These are phyloP conservation scores for Ascochyta koolunga DNA, from an alignment of 2,329 filamentous ascomycete species.

Conservation along the genomic window DNA sequence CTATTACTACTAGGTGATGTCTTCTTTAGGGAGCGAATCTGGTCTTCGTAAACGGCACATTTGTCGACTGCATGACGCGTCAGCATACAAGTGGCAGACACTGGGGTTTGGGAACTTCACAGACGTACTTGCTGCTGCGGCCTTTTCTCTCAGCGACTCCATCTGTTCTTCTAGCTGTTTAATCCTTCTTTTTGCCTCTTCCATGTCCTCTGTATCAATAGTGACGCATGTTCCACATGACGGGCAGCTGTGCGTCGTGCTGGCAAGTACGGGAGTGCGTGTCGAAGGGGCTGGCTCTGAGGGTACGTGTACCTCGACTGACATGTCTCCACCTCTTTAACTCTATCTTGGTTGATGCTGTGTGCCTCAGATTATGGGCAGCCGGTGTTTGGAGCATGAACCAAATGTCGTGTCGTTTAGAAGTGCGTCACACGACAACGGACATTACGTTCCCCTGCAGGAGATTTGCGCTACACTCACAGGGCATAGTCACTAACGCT, in stretches of 20 bases:
- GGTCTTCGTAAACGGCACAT: constrained; percentile 80
- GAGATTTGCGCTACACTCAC: no score
- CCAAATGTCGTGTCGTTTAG: constrained; percentile 9
- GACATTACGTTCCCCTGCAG: constrained; percentile 2
- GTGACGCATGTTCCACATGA: constrained; percentile 36
- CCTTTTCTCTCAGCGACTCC: constrained; percentile 72
- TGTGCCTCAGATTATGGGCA: neutral
- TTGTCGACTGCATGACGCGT: constrained; percentile 54
- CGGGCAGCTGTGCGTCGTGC: constrained; percentile 36
- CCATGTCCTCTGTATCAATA: constrained; percentile 18
- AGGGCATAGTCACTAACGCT: no score
- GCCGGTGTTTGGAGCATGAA: neutral
- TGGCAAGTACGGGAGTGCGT: neutral
- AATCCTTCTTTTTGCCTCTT: constrained; percentile 35
- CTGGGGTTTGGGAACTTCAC: neutral
- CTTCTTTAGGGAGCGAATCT: constrained; percentile 63
- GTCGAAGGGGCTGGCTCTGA: constrained; percentile 4
- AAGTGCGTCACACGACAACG: neutral
- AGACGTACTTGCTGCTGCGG: constrained; percentile 63
- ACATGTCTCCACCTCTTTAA: constrained; percentile 6
- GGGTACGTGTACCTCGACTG: constrained; percentile 4
- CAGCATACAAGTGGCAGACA: constrained; percentile 4
- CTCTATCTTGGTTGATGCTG: neutral
- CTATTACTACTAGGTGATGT: constrained; percentile 11
- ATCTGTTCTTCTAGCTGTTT: constrained; percentile 73